A percentile compares a stretch with the other conserved stretches of the same genome.
These are phyloP conservation scores for Diaporthe ilicicola DNA, from an alignment of 2,329 filamentous ascomycete genomes.

Conservation along the genomic window DNA sequence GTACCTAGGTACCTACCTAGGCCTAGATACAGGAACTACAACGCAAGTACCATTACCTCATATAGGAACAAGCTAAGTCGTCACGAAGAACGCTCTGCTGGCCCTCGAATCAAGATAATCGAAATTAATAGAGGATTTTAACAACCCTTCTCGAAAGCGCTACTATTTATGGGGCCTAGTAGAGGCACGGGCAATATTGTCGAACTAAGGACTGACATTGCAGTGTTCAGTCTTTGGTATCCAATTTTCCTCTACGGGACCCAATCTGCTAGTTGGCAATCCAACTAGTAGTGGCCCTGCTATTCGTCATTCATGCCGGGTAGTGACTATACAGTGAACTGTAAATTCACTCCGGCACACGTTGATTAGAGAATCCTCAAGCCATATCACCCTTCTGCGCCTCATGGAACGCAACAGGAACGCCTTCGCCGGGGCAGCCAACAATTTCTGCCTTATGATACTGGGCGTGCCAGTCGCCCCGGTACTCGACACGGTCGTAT, in stretches of 20 bases:
- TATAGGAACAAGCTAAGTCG: no score
- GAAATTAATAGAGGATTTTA: not conserved
- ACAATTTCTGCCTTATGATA: slow-evolving; percentile 54
- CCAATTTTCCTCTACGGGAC: not conserved
- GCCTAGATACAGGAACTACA: not conserved
- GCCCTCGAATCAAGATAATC: not conserved
- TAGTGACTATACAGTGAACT: not conserved
- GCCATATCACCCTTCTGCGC: slow-evolving; percentile 38
- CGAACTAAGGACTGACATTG: not conserved
- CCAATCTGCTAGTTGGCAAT: not conserved
- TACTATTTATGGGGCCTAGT: no score
- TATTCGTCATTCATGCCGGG: not conserved
- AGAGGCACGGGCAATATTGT: not conserved
- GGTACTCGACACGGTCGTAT: slow-evolving; percentile 62
- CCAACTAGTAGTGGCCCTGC: not conserved
- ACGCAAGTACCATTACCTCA: not conserved
- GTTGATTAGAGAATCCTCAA: not conserved
- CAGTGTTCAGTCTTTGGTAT: not conserved
- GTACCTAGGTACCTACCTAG: no score
- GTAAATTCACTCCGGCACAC: not conserved
- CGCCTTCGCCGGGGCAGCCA: slow-evolving; percentile 52
- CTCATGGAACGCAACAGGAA: slow-evolving; percentile 50
- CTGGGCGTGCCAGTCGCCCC: slow-evolving; percentile 55
- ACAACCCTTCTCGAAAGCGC: not conserved
- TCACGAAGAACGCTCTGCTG: not conserved